phyloP scores from a whole-genome alignment of 2,329 filamentous ascomycete genomes.

The Nannizzia gypsea region DNA sequence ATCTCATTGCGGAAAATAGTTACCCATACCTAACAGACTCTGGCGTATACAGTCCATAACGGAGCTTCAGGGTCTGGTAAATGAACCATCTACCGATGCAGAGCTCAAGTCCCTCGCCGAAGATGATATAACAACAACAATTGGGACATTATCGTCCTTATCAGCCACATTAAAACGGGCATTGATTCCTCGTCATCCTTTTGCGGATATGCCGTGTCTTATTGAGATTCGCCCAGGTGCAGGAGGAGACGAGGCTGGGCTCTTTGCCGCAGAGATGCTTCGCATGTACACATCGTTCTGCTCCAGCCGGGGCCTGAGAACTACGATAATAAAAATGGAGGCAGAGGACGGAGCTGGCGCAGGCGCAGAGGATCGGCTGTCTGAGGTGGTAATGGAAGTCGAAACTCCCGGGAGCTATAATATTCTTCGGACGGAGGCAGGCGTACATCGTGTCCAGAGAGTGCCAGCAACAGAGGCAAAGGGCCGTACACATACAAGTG shows the following conservation, averaged over 20 bases:
- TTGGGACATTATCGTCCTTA: constrained; percentile 49
- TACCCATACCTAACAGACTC: constrained; percentile 8
- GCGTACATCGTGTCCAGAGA: constrained; percentile 89
- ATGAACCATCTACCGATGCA: constrained; percentile 50
- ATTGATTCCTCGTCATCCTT: constrained; percentile 78
- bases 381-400: constrained; percentile 81
- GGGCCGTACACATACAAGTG: constrained; percentile 85
- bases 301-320: constrained; percentile 52
- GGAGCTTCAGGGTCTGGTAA: constrained; percentile 66
- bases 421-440: constrained; percentile 71
- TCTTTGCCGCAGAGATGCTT: constrained; percentile 78
- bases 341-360: constrained; percentile 51
- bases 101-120: constrained; percentile 49
- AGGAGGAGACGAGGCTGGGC: constrained; percentile 78
- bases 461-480: constrained; percentile 84
- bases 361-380: constrained; percentile 54
- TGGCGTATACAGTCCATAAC: constrained; percentile 35
- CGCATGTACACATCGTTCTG: constrained; percentile 84
- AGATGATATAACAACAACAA: constrained; percentile 60
- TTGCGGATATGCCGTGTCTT: constrained; percentile 78
- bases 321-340: constrained; percentile 68
- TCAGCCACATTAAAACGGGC: constrained; percentile 59
- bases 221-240: constrained; percentile 86
- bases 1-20: background rate
- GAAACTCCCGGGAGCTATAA: constrained; percentile 68